Conservation (phyloP, 2,329 filamentous ascomycete species). For the Monilinia aucupariae region DNA sequence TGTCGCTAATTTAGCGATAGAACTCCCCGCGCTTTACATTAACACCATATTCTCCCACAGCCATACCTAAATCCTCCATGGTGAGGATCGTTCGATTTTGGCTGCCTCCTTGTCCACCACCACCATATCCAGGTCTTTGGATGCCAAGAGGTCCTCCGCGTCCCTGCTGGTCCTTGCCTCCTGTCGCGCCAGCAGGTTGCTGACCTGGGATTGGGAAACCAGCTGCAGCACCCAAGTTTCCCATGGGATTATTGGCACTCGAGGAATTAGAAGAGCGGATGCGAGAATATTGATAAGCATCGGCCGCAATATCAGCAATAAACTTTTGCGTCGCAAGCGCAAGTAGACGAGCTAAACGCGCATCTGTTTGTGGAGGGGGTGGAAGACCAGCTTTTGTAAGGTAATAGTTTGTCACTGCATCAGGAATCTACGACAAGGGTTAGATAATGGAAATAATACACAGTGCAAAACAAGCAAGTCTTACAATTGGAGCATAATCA, state of each 20-base stretch:
- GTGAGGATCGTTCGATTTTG: slow-evolving; percentile 92
- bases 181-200: slow-evolving; percentile 47
- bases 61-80: slow-evolving; percentile 98
- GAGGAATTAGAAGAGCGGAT: slow-evolving; percentile 88
- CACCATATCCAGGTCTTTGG: slow-evolving; percentile 74
- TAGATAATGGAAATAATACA: slow-evolving; percentile 16
- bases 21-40: slow-evolving; percentile 98
- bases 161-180: slow-evolving; percentile 50
- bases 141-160: slow-evolving; percentile 44
- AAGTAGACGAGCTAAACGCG: slow-evolving; percentile 83
- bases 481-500: slow-evolving; percentile 92
- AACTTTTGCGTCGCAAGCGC: slow-evolving; percentile 99
- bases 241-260: slow-evolving; percentile 86
- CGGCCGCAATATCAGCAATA: slow-evolving; percentile 92
- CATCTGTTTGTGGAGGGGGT: slow-evolving; percentile 83
- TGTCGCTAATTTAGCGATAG: slow-evolving; percentile 58
- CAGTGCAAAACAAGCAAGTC: slow-evolving; percentile 35
- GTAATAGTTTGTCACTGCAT: slow-evolving; percentile 97
- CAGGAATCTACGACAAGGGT: slow-evolving; percentile 67
- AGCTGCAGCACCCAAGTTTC: slow-evolving; percentile 70
- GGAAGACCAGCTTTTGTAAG: slow-evolving; percentile 92
- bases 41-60: slow-evolving; percentile 93
- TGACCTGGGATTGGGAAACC: slow-evolving; percentile 63
- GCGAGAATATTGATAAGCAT: slow-evolving; percentile 95
- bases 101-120: slow-evolving; percentile 80